Percentiles rank a stretch among this genome's conserved stretches.
Evolutionary conservation across 31 red algal genomes (phyloP).

Genomic region (Bonnemaisonia californica): DNA sequence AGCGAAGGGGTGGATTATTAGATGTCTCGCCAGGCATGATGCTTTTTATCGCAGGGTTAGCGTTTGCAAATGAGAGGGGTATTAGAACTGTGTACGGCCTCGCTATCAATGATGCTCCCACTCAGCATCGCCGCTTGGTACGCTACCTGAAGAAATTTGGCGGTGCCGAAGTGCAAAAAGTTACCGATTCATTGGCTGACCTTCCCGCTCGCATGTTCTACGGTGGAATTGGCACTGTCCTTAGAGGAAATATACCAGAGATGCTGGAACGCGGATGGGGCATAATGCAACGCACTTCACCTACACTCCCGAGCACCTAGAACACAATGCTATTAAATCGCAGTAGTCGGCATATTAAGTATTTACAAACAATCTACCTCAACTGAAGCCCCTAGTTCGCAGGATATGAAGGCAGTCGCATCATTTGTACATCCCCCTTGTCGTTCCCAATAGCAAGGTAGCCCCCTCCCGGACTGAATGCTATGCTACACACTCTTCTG

Average conservation of each 20-base stretch:
- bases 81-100: slow-evolving; percentile 56
- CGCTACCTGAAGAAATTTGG: slow-evolving; percentile 65
- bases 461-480: slow-evolving; percentile 63
- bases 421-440: slow-evolving; percentile 69
- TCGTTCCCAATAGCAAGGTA: slow-evolving; percentile 82
- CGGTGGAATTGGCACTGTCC: slow-evolving; percentile 65
- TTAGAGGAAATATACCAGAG: slow-evolving; percentile 44
- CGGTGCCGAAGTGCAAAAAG: slow-evolving; percentile 24
- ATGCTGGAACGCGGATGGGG: slow-evolving; percentile 40
- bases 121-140: slow-evolving; percentile 58
- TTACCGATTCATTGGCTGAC: slow-evolving; percentile 28
- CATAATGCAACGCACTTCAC: slow-evolving; percentile 32
- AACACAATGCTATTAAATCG: too few species aligned
- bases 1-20: background rate
- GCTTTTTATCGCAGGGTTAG: slow-evolving; percentile 60
- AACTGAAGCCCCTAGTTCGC: background rate
- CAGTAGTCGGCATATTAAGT: too few species aligned
- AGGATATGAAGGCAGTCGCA: slow-evolving; percentile 69
- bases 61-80: slow-evolving; percentile 33
- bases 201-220: slow-evolving; percentile 63
- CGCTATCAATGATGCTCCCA: slow-evolving; percentile 58
- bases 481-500: slow-evolving; percentile 38
- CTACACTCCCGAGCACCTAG: background rate
- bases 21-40: slow-evolving; percentile 56
- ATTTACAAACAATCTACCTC: background rate